Evolutionary conservation across 768 basidiomycete species (phyloP).

Genomic region (Mycena crocata): DNA sequence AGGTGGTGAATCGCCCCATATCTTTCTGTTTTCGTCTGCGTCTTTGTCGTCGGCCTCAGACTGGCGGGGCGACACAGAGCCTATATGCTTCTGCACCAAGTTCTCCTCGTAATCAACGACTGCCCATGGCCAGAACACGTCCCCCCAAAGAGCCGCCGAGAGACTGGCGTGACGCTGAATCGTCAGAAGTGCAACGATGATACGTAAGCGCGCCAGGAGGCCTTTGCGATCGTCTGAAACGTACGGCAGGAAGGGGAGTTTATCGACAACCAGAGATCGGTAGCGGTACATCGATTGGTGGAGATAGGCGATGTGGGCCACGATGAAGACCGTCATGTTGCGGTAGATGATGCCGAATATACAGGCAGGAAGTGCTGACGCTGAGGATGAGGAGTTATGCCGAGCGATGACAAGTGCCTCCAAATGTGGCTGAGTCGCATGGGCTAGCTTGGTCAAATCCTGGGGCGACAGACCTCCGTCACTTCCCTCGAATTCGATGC

Average conservation of each 20-base stretch:
- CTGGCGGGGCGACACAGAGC: slow-evolving; percentile 9
- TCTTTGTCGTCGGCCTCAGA: slow-evolving; percentile 14
- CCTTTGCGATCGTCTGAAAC: background rate
- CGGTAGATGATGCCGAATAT: too few species aligned
- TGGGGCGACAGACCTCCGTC: background rate
- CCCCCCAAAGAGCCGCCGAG: slow-evolving; percentile 10
- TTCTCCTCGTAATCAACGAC: background rate
- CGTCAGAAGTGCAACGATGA: slow-evolving; percentile 16
- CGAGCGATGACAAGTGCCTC: slow-evolving; percentile 18
- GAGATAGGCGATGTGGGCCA: background rate
- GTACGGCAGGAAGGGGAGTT: slow-evolving; percentile 13
- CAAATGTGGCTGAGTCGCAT: slow-evolving; percentile 14
- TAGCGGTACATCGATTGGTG: slow-evolving; percentile 9
- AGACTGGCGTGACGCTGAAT: slow-evolving; percentile 6
- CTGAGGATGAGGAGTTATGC: background rate
- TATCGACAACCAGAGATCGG: slow-evolving; percentile 12
- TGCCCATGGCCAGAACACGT: background rate
- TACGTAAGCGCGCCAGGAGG: slow-evolving; percentile 8
- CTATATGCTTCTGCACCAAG: background rate
- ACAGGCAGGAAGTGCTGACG: too few species aligned
- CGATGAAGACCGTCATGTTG: too few species aligned
- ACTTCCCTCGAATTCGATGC: slow-evolving; percentile 1
- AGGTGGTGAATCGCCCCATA: too few species aligned
- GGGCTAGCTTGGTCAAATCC: slow-evolving; percentile 4
- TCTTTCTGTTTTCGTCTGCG: background rate